A percentile compares a stretch with the other conserved stretches of the same genome.
Conservation (phyloP, 164 flowering plant genomes). For the Berberis vulgaris region DNA sequence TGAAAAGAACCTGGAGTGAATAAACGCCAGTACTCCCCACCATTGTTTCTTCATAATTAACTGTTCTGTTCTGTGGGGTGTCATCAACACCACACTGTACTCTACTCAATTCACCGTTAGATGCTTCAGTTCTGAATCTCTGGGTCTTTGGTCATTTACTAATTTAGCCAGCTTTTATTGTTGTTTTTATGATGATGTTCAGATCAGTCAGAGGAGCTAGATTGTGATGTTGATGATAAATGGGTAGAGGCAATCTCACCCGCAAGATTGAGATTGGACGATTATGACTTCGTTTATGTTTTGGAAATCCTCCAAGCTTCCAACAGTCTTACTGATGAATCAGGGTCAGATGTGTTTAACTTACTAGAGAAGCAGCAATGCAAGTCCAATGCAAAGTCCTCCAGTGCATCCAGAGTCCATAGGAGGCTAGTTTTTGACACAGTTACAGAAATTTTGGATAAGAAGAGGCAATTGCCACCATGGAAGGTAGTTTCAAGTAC, state of each 20-base stretch:
- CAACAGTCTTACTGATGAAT: slow-evolving; percentile 35
- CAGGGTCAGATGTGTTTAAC: slow-evolving; percentile 27
- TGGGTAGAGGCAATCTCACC: slow-evolving; percentile 16
- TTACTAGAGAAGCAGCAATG: slow-evolving; percentile 58
- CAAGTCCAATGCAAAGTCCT: slow-evolving; percentile 25
- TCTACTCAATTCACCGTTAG: no score
- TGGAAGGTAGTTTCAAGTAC: slow-evolving; percentile 36
- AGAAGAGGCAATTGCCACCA: slow-evolving; percentile 42
- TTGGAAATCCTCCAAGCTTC: slow-evolving; percentile 58
- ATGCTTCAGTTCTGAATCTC: no score
- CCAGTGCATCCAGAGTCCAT: slow-evolving; percentile 36
- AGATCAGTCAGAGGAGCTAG: slow-evolving; percentile 23
- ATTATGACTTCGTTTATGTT: slow-evolving; percentile 49
- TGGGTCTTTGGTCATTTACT: background rate
- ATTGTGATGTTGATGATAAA: slow-evolving; percentile 9
- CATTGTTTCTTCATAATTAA: no score
- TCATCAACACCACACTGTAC: no score
- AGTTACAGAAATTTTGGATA: slow-evolving; percentile 48
- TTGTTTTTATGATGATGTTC: slow-evolving; percentile 3
- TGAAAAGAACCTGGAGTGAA: no score
- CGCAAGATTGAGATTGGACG: slow-evolving; percentile 23
- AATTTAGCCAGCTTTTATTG: background rate
- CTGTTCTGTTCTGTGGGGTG: no score
- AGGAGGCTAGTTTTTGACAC: slow-evolving; percentile 68
- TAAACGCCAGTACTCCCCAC: no score